phyloP scores from a whole-genome alignment of 2,329 filamentous ascomycete genomes.

The Aspergillus aculeatinus region DNA sequence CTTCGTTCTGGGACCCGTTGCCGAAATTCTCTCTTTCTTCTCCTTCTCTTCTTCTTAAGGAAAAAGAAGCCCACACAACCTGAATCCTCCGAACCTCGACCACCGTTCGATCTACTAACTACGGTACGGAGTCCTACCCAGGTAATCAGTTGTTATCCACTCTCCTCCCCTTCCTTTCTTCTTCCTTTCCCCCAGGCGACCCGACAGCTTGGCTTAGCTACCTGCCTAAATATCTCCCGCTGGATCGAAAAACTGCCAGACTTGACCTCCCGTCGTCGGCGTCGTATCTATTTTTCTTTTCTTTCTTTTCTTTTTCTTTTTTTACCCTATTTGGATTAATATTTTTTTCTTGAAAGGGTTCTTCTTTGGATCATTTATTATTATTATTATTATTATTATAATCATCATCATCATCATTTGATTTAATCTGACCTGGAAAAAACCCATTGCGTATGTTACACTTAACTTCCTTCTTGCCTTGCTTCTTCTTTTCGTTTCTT shows the following conservation, averaged over 20 bases:
- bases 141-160: too few relatives aligned
- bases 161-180: neutral
- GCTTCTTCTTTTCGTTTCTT: conserved; percentile 8
- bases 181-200: conserved; percentile 15
- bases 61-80: neutral
- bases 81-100: neutral
- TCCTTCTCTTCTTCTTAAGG: conserved; percentile 5
- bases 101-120: conserved; percentile 15
- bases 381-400: too few relatives aligned
- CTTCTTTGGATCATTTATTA: too few relatives aligned
- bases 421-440: conserved; percentile 10
- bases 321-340: too few relatives aligned
- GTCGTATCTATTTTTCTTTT: conserved; percentile 15
- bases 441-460: conserved; percentile 2
- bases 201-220: conserved; percentile 25
- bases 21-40: conserved; percentile 2
- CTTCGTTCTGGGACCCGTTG: neutral
- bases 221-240: conserved; percentile 14
- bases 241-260: conserved; percentile 14
- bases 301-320: conserved; percentile 16
- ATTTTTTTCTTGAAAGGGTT: too few relatives aligned
- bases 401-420: conserved; percentile 8
- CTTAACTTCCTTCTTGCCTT: conserved; percentile 3
- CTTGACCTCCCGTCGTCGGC: conserved; percentile 11
- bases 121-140: too few relatives aligned